Evolutionary conservation across 495 filamentous ascomycete genomes (phyloP).

Genomic region (Aspergillus sclerotioniger): DNA sequence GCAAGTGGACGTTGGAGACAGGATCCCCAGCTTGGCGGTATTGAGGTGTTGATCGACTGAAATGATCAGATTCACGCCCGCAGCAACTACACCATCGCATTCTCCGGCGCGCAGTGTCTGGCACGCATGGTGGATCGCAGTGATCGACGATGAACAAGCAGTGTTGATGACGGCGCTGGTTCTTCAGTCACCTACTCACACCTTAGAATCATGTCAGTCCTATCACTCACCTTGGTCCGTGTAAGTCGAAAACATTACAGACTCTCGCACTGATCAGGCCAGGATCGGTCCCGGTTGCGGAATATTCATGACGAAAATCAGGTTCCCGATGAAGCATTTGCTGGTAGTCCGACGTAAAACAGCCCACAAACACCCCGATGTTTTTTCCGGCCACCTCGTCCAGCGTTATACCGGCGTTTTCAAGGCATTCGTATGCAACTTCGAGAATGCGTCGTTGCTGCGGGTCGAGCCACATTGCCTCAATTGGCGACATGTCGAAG

Average conservation of each 20-base stretch:
- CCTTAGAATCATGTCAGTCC: too few species aligned
- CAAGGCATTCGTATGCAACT: constrained; percentile 29
- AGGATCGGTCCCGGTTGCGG: constrained; percentile 8
- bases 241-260: constrained; percentile 35
- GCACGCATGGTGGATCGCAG: constrained; percentile 29
- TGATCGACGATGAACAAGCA: constrained; percentile 36
- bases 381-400: constrained; percentile 8
- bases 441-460: constrained; percentile 30
- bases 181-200: too few species aligned
- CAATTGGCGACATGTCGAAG: constrained; percentile 27
- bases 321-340: constrained; percentile 18
- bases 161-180: constrained; percentile 30
- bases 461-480: constrained; percentile 25
- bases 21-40: constrained; percentile 16
- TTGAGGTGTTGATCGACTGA: constrained; percentile 24
- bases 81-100: constrained; percentile 36
- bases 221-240: constrained; percentile 21
- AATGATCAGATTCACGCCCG: constrained; percentile 35
- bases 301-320: constrained; percentile 11
- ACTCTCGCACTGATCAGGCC: constrained; percentile 33
- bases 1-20: constrained; percentile 29
- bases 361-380: constrained; percentile 18
- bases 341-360: constrained; percentile 21
- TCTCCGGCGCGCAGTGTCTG: constrained; percentile 29
- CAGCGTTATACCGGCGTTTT: constrained; percentile 21